Evolutionary conservation across 73 alveolate species (phyloP).

Genomic region (Urostyla sp.): DNA sequence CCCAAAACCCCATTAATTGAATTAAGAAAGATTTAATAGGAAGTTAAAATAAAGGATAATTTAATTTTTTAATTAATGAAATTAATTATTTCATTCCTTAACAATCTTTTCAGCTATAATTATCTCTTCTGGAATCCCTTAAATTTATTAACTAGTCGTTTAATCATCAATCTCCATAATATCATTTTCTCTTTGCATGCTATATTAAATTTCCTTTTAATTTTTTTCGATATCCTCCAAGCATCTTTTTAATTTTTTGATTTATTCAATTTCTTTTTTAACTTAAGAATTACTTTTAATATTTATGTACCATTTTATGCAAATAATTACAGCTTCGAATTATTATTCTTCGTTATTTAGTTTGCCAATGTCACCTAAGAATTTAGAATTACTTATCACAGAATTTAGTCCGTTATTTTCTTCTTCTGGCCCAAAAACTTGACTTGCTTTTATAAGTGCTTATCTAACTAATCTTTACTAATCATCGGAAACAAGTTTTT

Average conservation of each 20-base stretch:
- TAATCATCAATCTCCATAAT: too few species aligned
- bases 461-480: constrained; percentile 13
- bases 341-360: constrained; percentile 42
- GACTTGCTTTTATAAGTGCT: constrained; percentile 12
- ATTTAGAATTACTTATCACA: constrained; percentile 1
- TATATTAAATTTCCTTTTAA: too few species aligned
- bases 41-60: too few species aligned
- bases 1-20: too few species aligned
- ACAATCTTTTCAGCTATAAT: too few species aligned
- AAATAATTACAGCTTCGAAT: constrained; percentile 28
- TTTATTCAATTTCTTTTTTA: not conserved
- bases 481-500: constrained; percentile 11
- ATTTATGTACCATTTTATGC: constrained; percentile 43
- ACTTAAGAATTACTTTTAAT: not conserved
- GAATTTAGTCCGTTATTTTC: constrained; percentile 1
- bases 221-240: not conserved
- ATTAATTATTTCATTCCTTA: too few species aligned
- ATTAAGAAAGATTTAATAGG: too few species aligned
- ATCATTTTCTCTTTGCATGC: too few species aligned
- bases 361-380: constrained; percentile 3
- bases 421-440: constrained; percentile 50
- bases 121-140: too few species aligned
- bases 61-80: too few species aligned
- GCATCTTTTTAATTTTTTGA: not conserved
- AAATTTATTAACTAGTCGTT: too few species aligned